Percentiles rank a stretch among this genome's conserved stretches.
Conservation (phyloP, 2,329 filamentous ascomycete species). For the Fusarium poae region DNA sequence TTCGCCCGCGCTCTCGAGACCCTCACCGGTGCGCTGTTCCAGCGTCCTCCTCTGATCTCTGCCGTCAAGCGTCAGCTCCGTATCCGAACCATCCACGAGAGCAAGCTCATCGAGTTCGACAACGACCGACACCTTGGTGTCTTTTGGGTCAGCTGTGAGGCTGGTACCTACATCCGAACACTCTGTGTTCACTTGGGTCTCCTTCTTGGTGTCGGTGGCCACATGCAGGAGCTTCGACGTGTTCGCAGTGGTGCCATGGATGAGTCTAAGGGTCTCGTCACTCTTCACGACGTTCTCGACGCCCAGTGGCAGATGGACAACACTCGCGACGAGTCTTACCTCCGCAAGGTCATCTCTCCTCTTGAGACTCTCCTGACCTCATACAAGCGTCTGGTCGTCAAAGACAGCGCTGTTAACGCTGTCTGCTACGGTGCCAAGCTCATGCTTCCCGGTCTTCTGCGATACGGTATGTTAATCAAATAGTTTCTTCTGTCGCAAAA, state of each 20-base stretch:
- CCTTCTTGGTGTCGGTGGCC: conserved; percentile 83
- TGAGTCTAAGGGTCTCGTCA: conserved; percentile 89
- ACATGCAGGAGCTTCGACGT: conserved; percentile 98
- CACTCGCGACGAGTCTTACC: conserved; percentile 91
- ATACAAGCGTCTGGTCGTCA: conserved; percentile 98
- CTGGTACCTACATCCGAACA: conserved; percentile 96
- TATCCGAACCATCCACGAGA: conserved; percentile 98
- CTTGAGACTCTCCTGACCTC: conserved; percentile 91
- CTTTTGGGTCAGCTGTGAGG: conserved; percentile 99
- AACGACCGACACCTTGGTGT: conserved; percentile 97
- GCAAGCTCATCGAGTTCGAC: conserved; percentile 97
- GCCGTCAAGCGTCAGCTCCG: conserved; percentile 98
- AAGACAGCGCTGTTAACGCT: conserved; percentile 86
- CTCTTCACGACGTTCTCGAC: conserved; percentile 87
- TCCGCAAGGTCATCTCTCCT: conserved; percentile 90
- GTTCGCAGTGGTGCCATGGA: conserved; percentile 96
- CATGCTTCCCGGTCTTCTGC: conserved; percentile 95
- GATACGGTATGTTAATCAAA: conserved; percentile 75
- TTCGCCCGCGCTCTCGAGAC: conserved; percentile 95
- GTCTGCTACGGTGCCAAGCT: conserved; percentile 99
- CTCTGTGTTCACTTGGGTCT: conserved; percentile 93
- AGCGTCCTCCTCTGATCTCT: conserved; percentile 92
- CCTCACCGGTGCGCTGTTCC: conserved; percentile 93
- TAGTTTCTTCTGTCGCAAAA: conserved; percentile 19
- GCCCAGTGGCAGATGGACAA: conserved; percentile 98